Percentiles rank a stretch among this genome's conserved stretches.
Evolutionary conservation across 495 filamentous ascomycete species (phyloP).

Genomic region (Lichenothelia convexa): DNA sequence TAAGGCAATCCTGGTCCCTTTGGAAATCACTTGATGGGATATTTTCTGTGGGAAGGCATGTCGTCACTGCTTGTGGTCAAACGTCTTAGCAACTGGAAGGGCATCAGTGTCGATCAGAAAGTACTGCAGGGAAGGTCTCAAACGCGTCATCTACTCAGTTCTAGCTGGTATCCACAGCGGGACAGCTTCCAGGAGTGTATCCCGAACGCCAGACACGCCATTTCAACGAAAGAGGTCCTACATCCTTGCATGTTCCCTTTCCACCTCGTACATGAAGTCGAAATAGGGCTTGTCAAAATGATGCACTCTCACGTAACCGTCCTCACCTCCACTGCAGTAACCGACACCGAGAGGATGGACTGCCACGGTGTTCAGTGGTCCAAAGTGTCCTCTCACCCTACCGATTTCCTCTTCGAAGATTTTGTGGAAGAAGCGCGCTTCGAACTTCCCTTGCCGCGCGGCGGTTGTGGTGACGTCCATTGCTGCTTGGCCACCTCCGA

Average conservation of each 20-base stretch:
- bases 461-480: constrained; percentile 98
- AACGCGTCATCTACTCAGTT: too few relatives aligned
- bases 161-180: too few relatives aligned
- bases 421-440: constrained; percentile 97
- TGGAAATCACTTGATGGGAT: too few relatives aligned
- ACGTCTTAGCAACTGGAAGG: too few relatives aligned
- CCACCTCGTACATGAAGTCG: constrained; percentile 97
- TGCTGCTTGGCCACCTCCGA: constrained; percentile 92
- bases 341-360: constrained; percentile 76
- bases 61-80: too few relatives aligned
- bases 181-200: too few relatives aligned
- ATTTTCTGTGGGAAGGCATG: too few relatives aligned
- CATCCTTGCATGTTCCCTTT: constrained; percentile 33
- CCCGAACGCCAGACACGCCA: too few relatives aligned
- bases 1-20: too few relatives aligned
- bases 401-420: constrained; percentile 98
- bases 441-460: constrained; percentile 91
- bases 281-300: constrained; percentile 97
- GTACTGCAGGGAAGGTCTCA: too few relatives aligned
- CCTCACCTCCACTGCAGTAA: constrained; percentile 89
- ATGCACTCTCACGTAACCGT: constrained; percentile 96
- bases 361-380: constrained; percentile 77
- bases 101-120: too few relatives aligned
- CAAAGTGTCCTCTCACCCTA: constrained; percentile 89
- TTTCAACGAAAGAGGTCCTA: too few relatives aligned